A percentile compares a stretch with the other conserved stretches of the same genome.
Evolutionary conservation across 306 rosid genomes (phyloP).

Genomic region (Mimosa pudica): DNA sequence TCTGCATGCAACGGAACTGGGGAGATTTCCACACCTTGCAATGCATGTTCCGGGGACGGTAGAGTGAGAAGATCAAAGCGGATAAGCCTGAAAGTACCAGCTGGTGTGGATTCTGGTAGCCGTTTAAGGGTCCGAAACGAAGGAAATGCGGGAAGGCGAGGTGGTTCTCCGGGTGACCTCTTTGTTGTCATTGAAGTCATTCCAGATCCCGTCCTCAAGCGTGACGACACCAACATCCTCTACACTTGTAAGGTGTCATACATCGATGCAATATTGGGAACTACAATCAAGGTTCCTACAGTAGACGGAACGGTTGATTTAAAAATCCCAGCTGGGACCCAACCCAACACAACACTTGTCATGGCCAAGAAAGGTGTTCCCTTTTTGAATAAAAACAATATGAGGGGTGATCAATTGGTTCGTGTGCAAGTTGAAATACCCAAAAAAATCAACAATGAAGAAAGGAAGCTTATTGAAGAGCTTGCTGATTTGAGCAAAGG

Average conservation of each 20-base stretch:
- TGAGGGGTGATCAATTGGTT: conserved; percentile 98
- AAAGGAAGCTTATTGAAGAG: conserved; percentile 83
- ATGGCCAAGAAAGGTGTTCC: conserved; percentile 99
- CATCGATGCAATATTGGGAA: conserved; percentile 88
- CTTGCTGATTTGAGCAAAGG: conserved; percentile 93
- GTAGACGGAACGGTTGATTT: conserved; percentile 75
- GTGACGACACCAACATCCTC: conserved; percentile 89
- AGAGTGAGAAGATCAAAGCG: conserved; percentile 90
- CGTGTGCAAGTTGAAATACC: conserved; percentile 98
- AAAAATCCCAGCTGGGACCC: conserved; percentile 70
- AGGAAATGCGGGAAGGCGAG: conserved; percentile 91
- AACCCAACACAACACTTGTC: conserved; percentile 91
- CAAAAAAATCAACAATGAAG: conserved; percentile 74
- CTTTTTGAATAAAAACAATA: conserved; percentile 71
- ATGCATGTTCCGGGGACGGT: conserved; percentile 92
- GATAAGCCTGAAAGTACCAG: conserved; percentile 92
- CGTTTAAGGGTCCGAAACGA: conserved; percentile 94
- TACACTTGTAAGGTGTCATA: conserved; percentile 88
- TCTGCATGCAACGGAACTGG: conserved; percentile 90
- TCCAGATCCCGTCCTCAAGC: conserved; percentile 89
- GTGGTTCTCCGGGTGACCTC: conserved; percentile 92
- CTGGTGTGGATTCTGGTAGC: conserved; percentile 97
- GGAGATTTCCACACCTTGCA: conserved; percentile 88
- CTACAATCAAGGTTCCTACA: conserved; percentile 85
- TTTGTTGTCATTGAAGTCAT: conserved; percentile 87